Percentiles rank a stretch among this genome's conserved stretches.
Conservation (phyloP, 257 asterid genomes). For the Lycium ferocissimum region DNA sequence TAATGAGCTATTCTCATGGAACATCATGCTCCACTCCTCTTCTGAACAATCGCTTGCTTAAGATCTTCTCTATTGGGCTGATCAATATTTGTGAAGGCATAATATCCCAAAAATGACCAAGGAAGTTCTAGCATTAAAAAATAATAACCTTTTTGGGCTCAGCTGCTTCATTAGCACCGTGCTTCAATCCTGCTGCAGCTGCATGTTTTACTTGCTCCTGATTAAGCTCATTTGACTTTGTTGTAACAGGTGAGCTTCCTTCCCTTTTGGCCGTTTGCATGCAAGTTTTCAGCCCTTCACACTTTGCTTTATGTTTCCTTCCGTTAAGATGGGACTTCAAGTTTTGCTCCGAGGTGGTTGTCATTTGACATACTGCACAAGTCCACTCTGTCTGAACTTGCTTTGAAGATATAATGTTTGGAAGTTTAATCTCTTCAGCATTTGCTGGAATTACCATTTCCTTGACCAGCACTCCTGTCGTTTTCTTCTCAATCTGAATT, state of each 20-base stretch:
- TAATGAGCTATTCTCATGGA: background rate
- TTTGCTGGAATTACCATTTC: slow-evolving; percentile 33
- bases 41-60: background rate
- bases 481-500: slow-evolving; percentile 6
- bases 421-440: background rate
- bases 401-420: slow-evolving; percentile 27
- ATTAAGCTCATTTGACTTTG: background rate
- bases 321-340: slow-evolving; percentile 50
- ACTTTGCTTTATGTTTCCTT: no score
- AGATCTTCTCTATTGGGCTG: background rate
- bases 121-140: background rate
- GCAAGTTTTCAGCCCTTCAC: no score
- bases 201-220: background rate
- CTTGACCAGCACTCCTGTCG: slow-evolving; percentile 17
- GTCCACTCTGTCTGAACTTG: slow-evolving; percentile 48
- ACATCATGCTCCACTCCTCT: background rate
- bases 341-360: slow-evolving; percentile 34
- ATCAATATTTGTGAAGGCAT: background rate
- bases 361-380: slow-evolving; percentile 48
- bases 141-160: background rate
- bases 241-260: background rate
- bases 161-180: background rate
- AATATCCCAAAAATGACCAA: background rate
- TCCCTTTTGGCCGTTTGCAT: no score
- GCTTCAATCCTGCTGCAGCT: background rate